phyloP scores from a whole-genome alignment of 2,329 filamentous ascomycete genomes.

The Rutstroemia sp. region DNA sequence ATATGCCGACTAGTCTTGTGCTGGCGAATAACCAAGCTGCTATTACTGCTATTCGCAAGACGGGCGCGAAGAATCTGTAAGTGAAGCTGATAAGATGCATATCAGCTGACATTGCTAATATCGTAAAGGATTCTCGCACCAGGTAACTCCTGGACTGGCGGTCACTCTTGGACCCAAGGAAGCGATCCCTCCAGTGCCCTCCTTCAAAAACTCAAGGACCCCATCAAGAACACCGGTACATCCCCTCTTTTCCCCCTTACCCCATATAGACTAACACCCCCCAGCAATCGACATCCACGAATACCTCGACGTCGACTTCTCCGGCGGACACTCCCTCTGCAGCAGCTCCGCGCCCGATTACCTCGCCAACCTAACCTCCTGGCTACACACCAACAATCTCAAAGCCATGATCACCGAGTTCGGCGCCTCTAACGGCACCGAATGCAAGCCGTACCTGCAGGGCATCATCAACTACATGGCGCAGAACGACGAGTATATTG shows the following conservation, averaged over 20 bases:
- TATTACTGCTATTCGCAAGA: slow-evolving; percentile 37
- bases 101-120: neutral
- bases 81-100: neutral
- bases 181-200: slow-evolving; percentile 33
- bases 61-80: slow-evolving; percentile 37
- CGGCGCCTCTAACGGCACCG: slow-evolving; percentile 38
- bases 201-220: slow-evolving; percentile 38
- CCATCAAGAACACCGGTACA: slow-evolving; percentile 35
- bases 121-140: slow-evolving; percentile 36
- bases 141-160: slow-evolving; percentile 42
- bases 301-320: slow-evolving; percentile 43
- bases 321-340: slow-evolving; percentile 37
- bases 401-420: slow-evolving; percentile 45
- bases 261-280: neutral
- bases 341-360: slow-evolving; percentile 34
- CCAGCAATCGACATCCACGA: slow-evolving; percentile 42
- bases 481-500: slow-evolving; percentile 40
- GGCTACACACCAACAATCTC: slow-evolving; percentile 37
- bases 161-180: slow-evolving; percentile 38
- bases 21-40: slow-evolving; percentile 41
- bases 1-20: slow-evolving; percentile 39
- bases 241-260: neutral
- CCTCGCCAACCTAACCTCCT: slow-evolving; percentile 37
- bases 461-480: slow-evolving; percentile 40
- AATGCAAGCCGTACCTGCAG: slow-evolving; percentile 34